Evolutionary conservation across 148 eudicot species (phyloP), one percentile per base, ranked within the genome.

Genomic region (Diospyros lotus): DNA sequence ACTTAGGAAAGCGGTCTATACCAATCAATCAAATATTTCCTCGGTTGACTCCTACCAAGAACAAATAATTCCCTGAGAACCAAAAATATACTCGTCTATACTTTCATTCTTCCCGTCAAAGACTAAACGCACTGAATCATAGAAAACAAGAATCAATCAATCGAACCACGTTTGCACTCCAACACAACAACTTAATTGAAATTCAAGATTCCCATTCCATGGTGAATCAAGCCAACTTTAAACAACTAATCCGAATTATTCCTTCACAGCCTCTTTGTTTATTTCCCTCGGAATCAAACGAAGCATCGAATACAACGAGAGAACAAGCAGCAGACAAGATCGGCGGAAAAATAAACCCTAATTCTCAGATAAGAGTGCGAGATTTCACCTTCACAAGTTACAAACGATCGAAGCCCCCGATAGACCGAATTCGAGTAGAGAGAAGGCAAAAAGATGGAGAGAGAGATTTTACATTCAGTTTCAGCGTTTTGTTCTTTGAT

Each of bases 271-370:
- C 2, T 46, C 4, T 17, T n/a, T 38, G 44, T 60, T 28, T 18
- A n/a, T 40, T 42, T 64, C 28, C 13, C 67, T 15, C 53, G 5
- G 53, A 45, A 46, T 12, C 11, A 66, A 66, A 17, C 38, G 15
- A 66, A 45, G 48, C 48, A 14, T 66, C 7, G 38, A 46, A 46
- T 5, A 45, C 44, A 45, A 66, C 53, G 12, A 45, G 28, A 66
- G 39, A 66, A 66, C 5, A 6, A 52, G 72, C 4, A 69, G 8
- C 17, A 11, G 14, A 48, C 39, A 68, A 50, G 71, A 51, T 68
- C 44, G 44, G 58, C 72, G 11, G 45, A 53, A 14, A 7, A 55
- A 28, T 1, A 52, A 69, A 40, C 73, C 73, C 73, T 69, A 69
- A 15, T 39, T 53, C 40, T 4, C 72, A 8, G n/a, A 40, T 4